These are phyloP conservation scores for Isabelozyma gotoi DNA, from an alignment of 805 yeast genomes.

Conservation along the genomic window DNA sequence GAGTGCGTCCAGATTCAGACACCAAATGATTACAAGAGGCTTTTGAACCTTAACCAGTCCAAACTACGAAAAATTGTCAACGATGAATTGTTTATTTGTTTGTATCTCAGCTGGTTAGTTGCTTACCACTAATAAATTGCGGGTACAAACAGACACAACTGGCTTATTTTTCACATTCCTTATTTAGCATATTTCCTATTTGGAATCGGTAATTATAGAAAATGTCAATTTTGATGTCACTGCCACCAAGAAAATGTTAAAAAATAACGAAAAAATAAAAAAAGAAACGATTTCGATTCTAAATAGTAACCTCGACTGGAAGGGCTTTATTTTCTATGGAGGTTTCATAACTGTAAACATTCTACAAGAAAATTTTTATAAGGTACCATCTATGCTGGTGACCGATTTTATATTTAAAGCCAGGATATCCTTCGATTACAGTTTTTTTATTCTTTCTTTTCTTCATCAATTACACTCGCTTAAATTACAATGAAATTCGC, in stretches of 20 bases:
- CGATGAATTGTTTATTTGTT: not conserved
- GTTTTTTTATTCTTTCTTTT: slow-evolving; percentile 8
- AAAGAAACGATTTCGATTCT: not conserved
- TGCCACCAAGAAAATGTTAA: not conserved
- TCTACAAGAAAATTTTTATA: too few relatives aligned
- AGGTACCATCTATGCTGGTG: not conserved
- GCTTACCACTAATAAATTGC: not conserved
- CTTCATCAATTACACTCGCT: slow-evolving; percentile 9
- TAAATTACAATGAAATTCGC: slow-evolving; percentile 33
- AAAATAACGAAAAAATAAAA: too few relatives aligned
- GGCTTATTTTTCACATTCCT: not conserved
- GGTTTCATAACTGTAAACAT: not conserved
- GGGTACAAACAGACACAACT: not conserved
- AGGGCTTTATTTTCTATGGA: not conserved
- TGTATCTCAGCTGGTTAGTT: not conserved
- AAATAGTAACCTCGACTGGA: not conserved
- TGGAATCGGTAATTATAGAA: not conserved
- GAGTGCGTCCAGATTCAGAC: too few relatives aligned
- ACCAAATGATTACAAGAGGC: too few relatives aligned
- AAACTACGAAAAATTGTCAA: not conserved
- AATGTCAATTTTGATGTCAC: not conserved
- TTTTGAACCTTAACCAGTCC: not conserved
- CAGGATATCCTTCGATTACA: not conserved
- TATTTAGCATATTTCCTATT: not conserved
- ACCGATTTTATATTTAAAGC: too few relatives aligned